Base-by-base conservation (phyloP, 2,329 filamentous ascomycete genomes). In the Kalaharituber pfeilii region DNA sequence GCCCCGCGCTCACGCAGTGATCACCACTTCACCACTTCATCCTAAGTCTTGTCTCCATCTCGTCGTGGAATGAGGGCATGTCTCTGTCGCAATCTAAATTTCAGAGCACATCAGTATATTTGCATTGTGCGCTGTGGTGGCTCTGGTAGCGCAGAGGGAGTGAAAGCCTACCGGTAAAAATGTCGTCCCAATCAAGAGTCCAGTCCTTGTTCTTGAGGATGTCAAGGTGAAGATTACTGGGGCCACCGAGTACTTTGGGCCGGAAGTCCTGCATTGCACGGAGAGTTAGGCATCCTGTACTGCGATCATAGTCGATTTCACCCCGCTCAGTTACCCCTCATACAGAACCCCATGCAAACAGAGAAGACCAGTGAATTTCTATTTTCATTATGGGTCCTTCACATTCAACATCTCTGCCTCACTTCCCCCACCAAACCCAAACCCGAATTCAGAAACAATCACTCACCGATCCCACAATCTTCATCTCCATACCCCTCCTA, bases 11-110 rank as follows among this genome's bases (percentile, higher is more conserved):
- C n/a, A n/a, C n/a, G 29, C 33, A 9, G 33, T 39, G 7, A 18
- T n/a, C n/a, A n/a, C n/a, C n/a, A n/a, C n/a, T 62, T 53, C 63
- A 64, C 61, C 62, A 60, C n/a, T 63, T 74, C 79, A 95, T 93
- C 75, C 81, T 84, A 69, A 94, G 73, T 76, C 86, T 86, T 70
- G 79, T 78, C 79, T 95, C 89, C 80, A 95, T 87, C 78, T 96
- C 89, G 55, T 86, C 82, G 64, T 95, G 87, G 70, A 95, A 81
- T 52, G 81, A 79, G 24, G 81, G 78, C 42, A 79, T 72, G 57
- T 80, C 76, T 67, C 79, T 76, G 69, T 89, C 86, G 63, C 84
- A 82, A 57, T 74, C 75, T 76, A 53, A 39, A 59, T 1, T 22
- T 39, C 52, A 6, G 24, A 15, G 20, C 47, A n/a, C n/a, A 26